A percentile compares a stretch with the other conserved stretches of the same genome.
These are phyloP conservation scores for Hyphopichia pseudoburtonii DNA, from an alignment of 1,139 yeast species.

Conservation along the genomic window DNA sequence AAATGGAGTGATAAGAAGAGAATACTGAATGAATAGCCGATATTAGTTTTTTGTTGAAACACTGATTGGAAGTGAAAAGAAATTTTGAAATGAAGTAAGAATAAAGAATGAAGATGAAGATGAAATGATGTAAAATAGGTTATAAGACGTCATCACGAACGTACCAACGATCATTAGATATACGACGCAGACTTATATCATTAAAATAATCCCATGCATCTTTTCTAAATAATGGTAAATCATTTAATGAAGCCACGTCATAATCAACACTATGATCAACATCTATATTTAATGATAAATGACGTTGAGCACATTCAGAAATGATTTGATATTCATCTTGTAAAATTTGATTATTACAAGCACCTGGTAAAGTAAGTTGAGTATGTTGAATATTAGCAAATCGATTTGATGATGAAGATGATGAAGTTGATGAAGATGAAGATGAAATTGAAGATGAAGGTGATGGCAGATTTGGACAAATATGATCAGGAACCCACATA, in stretches of 20 bases:
- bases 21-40: too few species aligned
- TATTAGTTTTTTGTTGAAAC: too few species aligned
- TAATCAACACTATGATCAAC: constrained; percentile 23
- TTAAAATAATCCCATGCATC: constrained; percentile 44
- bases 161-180: constrained; percentile 27
- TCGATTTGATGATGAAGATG: constrained; percentile 15
- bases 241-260: constrained; percentile 19
- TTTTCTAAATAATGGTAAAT: constrained; percentile 34
- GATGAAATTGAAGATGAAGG: background rate
- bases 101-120: background rate
- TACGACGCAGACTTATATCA: constrained; percentile 25
- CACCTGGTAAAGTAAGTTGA: constrained; percentile 25
- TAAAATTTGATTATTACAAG: constrained; percentile 25
- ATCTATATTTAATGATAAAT: constrained; percentile 21
- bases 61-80: too few species aligned
- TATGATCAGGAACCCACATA: constrained; percentile 44
- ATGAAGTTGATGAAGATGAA: constrained; percentile 7
- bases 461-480: constrained; percentile 25
- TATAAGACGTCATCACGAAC: constrained; percentile 12
- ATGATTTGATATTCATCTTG: constrained; percentile 37
- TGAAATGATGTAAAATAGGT: background rate
- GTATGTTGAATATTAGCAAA: constrained; percentile 21
- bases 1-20: too few species aligned
- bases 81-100: background rate
- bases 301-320: constrained; percentile 23